Evolutionary conservation across 2,329 filamentous ascomycete genomes (phyloP).

Genomic region (Penicillium sp.): DNA sequence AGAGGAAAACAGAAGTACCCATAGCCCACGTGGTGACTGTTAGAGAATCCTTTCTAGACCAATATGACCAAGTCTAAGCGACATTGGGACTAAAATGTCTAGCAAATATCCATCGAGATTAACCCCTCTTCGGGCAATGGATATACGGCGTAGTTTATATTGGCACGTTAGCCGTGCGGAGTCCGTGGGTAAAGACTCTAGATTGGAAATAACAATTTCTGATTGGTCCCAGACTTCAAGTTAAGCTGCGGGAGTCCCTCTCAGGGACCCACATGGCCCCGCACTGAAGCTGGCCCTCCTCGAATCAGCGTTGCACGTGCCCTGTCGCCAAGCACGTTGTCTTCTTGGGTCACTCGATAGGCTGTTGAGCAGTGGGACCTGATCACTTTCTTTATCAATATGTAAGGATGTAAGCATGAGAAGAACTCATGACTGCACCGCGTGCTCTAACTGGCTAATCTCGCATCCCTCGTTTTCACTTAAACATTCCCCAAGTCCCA

Average conservation of each 20-base stretch:
- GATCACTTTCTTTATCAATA: slow-evolving; percentile 4
- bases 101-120: background rate
- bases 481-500: slow-evolving; percentile 6
- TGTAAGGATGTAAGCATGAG: background rate
- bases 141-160: background rate
- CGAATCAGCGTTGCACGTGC: slow-evolving; percentile 28
- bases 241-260: slow-evolving; percentile 18
- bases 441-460: slow-evolving; percentile 11
- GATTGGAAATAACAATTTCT: slow-evolving; percentile 3
- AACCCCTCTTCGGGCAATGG: background rate
- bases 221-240: slow-evolving; percentile 8
- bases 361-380: slow-evolving; percentile 9
- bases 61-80: background rate
- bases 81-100: background rate
- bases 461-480: slow-evolving; percentile 1
- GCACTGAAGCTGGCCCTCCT: slow-evolving; percentile 1
- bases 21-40: background rate
- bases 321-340: slow-evolving; percentile 26
- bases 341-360: slow-evolving; percentile 15
- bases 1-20: too few species aligned
- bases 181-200: background rate
- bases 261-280: background rate
- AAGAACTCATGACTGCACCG: slow-evolving; percentile 2
- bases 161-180: background rate
- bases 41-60: too few species aligned